Evolutionary conservation across 23 red algal species (phyloP).

Genomic region (Gracilaria domingensis): DNA sequence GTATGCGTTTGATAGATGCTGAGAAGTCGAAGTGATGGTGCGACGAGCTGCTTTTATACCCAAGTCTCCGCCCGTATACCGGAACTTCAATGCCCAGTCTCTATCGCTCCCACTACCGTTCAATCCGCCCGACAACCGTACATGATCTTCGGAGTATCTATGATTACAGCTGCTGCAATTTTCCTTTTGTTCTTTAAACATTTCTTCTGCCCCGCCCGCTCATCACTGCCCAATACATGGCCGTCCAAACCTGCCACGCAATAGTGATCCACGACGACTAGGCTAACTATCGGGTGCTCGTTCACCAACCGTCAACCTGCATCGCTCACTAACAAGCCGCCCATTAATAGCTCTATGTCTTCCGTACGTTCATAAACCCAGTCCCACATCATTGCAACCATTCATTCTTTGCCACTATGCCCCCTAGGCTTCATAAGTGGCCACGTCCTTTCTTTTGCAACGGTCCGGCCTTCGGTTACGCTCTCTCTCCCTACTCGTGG

Average conservation of each 20-base stretch:
- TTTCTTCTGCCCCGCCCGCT: background rate
- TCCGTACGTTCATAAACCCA: background rate
- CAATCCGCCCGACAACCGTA: background rate
- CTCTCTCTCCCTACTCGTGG: background rate
- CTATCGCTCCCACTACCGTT: background rate
- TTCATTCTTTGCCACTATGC: background rate
- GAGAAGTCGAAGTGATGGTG: background rate
- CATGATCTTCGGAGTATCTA: background rate
- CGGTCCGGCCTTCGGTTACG: background rate
- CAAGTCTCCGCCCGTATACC: background rate
- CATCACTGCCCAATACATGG: background rate
- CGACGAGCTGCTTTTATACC: background rate
- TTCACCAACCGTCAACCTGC: conserved; percentile 6
- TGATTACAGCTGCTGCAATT: background rate
- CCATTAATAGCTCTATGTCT: background rate
- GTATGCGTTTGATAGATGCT: conserved; percentile 35
- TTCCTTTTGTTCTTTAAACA: background rate
- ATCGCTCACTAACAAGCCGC: conserved; percentile 25
- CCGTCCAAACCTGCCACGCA: background rate
- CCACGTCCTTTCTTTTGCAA: background rate
- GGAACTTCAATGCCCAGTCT: background rate
- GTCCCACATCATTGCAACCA: background rate
- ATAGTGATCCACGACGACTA: background rate
- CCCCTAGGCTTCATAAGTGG: background rate
- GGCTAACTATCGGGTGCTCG: background rate